Percentiles rank a stretch among this genome's conserved stretches.
Evolutionary conservation across 1,284 basidiomycete species (phyloP).

Genomic region (Gastroboletus turbinatus): DNA sequence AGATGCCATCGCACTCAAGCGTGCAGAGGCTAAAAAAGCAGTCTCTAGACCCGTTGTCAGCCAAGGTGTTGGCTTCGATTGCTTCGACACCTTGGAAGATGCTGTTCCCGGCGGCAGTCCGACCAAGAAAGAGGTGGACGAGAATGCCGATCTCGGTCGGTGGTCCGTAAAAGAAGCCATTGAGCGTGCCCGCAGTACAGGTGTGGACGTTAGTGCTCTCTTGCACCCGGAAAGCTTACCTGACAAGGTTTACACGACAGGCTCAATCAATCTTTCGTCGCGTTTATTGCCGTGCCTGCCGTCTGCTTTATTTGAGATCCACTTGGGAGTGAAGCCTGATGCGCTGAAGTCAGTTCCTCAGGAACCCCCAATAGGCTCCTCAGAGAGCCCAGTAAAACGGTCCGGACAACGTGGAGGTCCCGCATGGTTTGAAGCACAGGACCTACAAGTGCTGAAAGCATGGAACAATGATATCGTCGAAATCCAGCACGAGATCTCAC

Average conservation of each 20-base stretch:
- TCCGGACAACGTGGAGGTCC: conserved; percentile 44
- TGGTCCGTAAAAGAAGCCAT: conserved; percentile 72
- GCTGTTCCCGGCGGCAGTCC: conserved; percentile 39
- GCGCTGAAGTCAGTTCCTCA: conserved; percentile 59
- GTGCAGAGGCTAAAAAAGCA: conserved; percentile 71
- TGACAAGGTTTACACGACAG: conserved; percentile 45
- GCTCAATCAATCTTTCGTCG: conserved; percentile 69
- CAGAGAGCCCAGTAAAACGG: conserved; percentile 35
- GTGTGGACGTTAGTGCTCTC: conserved; percentile 42
- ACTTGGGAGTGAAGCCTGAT: conserved; percentile 68
- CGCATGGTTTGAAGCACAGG: conserved; percentile 78
- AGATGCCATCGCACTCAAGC: conserved; percentile 71
- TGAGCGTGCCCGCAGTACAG: conserved; percentile 72
- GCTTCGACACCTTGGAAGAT: conserved; percentile 43
- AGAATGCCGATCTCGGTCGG: conserved; percentile 59
- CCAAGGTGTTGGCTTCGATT: conserved; percentile 20
- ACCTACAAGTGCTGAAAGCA: conserved; percentile 69
- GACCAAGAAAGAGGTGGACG: conserved; percentile 41
- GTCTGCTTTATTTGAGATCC: conserved; percentile 75
- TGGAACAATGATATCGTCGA: conserved; percentile 77
- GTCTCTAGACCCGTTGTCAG: conserved; percentile 28
- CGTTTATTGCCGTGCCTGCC: conserved; percentile 69
- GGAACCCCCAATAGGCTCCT: conserved; percentile 55
- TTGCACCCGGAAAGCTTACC: conserved; percentile 44
- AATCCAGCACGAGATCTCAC: conserved; percentile 74